Base-by-base conservation (phyloP, 306 rosid species). In the Betula pendula region DNA sequence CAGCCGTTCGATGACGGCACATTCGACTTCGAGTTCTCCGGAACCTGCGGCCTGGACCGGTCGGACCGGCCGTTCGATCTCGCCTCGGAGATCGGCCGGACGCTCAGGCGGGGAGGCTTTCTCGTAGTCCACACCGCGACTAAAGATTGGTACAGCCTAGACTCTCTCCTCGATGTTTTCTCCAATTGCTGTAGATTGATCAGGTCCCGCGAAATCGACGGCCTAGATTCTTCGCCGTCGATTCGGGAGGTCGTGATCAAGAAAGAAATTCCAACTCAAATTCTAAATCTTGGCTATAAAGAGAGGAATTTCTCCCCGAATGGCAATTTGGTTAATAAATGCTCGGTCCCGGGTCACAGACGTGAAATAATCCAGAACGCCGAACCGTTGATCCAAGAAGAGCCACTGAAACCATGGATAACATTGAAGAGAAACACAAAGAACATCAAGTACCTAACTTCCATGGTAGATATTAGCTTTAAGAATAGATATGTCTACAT, bases 321-420 rank as follows among this genome's bases (percentile, higher is more conserved):
- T 25, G 79, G 52, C 31, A 77, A 65, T 70, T 72, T 48, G 0
- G 55, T 55, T 17, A 63, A 74, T 7, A 85, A 79, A 1, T 88
- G 87, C 73, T 40, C 63, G 11, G 78, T 82, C 58, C 82, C 67
- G 1, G 85, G 73, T 3, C 75, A 84, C 51, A 88, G 83, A 45
- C 79, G 81, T n/a, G 85, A 85, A 71, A 67, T 90, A 19, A 70
- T 83, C 3, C 31, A 10, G 16, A 85, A 78, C 27, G 83, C 87
- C 17, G 89, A 90, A 80, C 19, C 80, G 16, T 79, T 85, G 77
- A 79, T 88, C 6, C 1, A 17, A 15, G 73, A 76, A 62, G 88
- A 88, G 74, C 91, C 90, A 62, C 72, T 77, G 75, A 88, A 86
- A 55, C 89, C 90, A 1, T 88, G 87, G 90, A 71, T 74, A 59